Conservation (phyloP, 2,329 filamentous ascomycete species). For the Pyrenophora tritici-repentis region DNA sequence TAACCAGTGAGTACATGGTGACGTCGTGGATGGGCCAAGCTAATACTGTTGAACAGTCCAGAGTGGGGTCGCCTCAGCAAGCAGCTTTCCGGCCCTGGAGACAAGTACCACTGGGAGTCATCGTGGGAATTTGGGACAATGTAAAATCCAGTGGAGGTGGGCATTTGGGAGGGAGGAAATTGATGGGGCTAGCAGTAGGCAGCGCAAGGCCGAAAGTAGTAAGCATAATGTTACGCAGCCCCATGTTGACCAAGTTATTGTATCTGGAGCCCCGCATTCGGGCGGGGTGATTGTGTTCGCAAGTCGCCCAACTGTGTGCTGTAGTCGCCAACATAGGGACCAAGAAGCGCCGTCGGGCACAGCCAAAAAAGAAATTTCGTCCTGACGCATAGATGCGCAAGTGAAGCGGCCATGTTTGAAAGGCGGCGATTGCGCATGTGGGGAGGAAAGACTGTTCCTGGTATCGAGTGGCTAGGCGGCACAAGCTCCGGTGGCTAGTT, state of each 20-base stretch:
- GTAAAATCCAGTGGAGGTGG: conserved; percentile 4
- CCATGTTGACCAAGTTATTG: conserved; percentile 4
- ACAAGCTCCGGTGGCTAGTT: conserved; percentile 24
- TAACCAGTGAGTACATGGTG: conserved; percentile 37
- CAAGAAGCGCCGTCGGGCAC: background rate
- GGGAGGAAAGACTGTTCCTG: conserved; percentile 14
- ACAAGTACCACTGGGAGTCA: conserved; percentile 42
- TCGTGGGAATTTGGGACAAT: conserved; percentile 41
- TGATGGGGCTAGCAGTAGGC: background rate
- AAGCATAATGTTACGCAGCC: conserved; percentile 7
- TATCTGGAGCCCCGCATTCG: conserved; percentile 21
- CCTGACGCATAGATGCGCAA: background rate
- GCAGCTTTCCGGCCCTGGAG: conserved; percentile 39
- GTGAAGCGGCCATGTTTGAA: conserved; percentile 6
- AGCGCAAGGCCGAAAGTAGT: conserved; percentile 6
- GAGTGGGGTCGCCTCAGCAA: conserved; percentile 41
- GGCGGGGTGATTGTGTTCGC: conserved; percentile 13
- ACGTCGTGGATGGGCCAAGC: conserved; percentile 9
- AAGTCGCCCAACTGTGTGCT: conserved; percentile 9
- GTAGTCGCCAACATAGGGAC: background rate
- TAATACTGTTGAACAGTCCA: conserved; percentile 34
- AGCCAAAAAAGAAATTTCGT: background rate
- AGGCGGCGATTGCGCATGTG: conserved; percentile 1
- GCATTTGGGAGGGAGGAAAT: background rate
- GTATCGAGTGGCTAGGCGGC: conserved; percentile 21